These are phyloP conservation scores for Candida coquimbonensis DNA, from an alignment of 805 yeast genomes.

Conservation along the genomic window DNA sequence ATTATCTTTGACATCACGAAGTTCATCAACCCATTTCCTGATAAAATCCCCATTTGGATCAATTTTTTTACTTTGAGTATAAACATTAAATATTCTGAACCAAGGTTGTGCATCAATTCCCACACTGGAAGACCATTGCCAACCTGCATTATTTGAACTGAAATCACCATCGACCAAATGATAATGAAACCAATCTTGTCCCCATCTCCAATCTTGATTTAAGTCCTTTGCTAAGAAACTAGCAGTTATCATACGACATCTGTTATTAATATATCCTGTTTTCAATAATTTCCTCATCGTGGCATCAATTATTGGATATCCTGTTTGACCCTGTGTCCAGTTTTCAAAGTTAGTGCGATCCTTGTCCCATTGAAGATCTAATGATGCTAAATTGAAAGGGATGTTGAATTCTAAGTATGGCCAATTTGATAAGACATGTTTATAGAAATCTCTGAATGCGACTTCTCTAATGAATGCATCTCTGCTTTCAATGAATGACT, in stretches of 20 bases:
- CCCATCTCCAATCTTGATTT: slow-evolving; percentile 48
- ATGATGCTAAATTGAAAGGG: slow-evolving; percentile 39
- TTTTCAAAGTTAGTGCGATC: slow-evolving; percentile 33
- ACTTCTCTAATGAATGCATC: slow-evolving; percentile 45
- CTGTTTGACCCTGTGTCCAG: slow-evolving; percentile 51
- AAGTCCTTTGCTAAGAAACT: slow-evolving; percentile 44
- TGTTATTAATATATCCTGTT: slow-evolving; percentile 49
- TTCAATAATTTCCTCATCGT: slow-evolving; percentile 44
- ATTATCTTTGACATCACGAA: slow-evolving; percentile 20
- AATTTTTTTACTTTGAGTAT: slow-evolving; percentile 40
- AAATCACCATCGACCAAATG: slow-evolving; percentile 46
- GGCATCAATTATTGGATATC: slow-evolving; percentile 52
- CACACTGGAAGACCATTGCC: slow-evolving; percentile 48
- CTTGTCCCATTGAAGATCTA: slow-evolving; percentile 37
- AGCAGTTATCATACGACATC: slow-evolving; percentile 48
- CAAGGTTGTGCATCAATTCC: slow-evolving; percentile 53
- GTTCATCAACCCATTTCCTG: slow-evolving; percentile 44
- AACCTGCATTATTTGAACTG: slow-evolving; percentile 49
- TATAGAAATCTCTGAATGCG: slow-evolving; percentile 54
- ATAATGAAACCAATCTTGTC: slow-evolving; percentile 44
- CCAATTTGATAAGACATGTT: slow-evolving; percentile 40
- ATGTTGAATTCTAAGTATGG: slow-evolving; percentile 44
- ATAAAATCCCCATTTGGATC: slow-evolving; percentile 43
- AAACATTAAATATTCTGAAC: slow-evolving; percentile 49
- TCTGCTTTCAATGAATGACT: slow-evolving; percentile 27